These are phyloP conservation scores for Globisporangium iwayamae DNA, from an alignment of 352 stramenopile genomes.

Conservation along the genomic window DNA sequence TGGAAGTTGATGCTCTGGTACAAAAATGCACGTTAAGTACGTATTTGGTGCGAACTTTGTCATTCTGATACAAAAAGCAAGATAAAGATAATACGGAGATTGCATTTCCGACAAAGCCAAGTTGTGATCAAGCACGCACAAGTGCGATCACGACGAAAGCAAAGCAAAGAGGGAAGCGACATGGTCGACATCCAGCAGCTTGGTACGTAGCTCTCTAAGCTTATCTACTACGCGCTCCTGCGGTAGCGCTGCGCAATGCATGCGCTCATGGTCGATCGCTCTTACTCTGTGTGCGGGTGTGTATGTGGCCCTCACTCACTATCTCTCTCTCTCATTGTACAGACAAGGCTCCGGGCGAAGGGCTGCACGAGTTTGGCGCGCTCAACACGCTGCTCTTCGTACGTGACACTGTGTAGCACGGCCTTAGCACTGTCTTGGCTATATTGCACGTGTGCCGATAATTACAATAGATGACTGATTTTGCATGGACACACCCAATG, in stretches of 20 bases:
- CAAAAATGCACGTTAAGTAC: too few species aligned
- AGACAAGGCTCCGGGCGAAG: slow-evolving; percentile 67
- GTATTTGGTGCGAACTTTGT: too few species aligned
- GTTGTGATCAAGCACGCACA: too few species aligned
- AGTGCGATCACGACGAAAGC: too few species aligned
- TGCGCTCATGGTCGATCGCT: not conserved
- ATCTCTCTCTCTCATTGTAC: not conserved
- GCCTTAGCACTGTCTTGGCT: not conserved
- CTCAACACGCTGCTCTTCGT: slow-evolving; percentile 88
- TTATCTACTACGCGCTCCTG: not conserved
- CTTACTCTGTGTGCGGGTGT: not conserved
- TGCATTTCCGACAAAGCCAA: too few species aligned
- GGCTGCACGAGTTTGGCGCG: slow-evolving; percentile 81
- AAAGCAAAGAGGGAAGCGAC: slow-evolving; percentile 3
- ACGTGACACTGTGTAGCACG: slow-evolving; percentile 10
- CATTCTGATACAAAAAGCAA: too few species aligned
- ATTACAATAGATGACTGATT: not conserved
- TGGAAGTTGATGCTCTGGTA: too few species aligned
- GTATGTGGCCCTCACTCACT: not conserved
- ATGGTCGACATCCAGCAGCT: slow-evolving; percentile 35
- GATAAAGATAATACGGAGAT: too few species aligned
- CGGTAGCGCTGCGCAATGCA: not conserved
- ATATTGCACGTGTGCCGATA: not conserved
- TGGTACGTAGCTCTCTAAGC: slow-evolving; percentile 17
- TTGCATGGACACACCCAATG: not conserved